These are phyloP conservation scores for Malassezia slooffiae DNA, from an alignment of 1,284 basidiomycete species.

Conservation along the genomic window DNA sequence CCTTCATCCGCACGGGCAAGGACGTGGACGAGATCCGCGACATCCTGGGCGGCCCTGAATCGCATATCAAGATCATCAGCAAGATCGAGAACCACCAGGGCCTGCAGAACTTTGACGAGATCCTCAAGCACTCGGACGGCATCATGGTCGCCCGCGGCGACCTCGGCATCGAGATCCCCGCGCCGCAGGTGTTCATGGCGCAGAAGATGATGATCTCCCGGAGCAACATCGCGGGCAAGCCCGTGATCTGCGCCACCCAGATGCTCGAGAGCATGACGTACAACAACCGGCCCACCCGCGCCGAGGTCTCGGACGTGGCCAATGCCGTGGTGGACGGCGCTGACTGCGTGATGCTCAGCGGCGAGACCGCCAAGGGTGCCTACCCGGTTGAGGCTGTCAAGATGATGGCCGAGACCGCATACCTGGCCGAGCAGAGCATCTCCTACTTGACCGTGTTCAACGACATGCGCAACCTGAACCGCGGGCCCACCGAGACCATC, in stretches of 20 bases:
- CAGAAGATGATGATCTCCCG: conserved; percentile 48
- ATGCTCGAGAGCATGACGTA: conserved; percentile 76
- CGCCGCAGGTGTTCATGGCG: conserved; percentile 45
- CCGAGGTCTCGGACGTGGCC: conserved; percentile 46
- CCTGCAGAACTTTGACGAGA: conserved; percentile 46
- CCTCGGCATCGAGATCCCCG: conserved; percentile 54
- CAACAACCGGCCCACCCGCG: conserved; percentile 46
- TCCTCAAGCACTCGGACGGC: conserved; percentile 45
- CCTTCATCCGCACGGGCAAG: conserved; percentile 42
- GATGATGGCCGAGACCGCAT: conserved; percentile 47
- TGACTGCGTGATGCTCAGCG: conserved; percentile 46
- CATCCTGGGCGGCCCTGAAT: conserved; percentile 43
- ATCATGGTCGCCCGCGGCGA: conserved; percentile 47
- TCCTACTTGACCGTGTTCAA: conserved; percentile 45
- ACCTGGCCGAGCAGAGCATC: conserved; percentile 43
- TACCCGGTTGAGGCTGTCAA: conserved; percentile 49
- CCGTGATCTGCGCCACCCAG: conserved; percentile 96
- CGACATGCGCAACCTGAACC: conserved; percentile 50
- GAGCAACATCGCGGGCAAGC: conserved; percentile 53
- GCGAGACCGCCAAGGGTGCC: conserved; percentile 45
- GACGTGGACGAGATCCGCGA: conserved; percentile 43
- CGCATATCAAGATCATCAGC: conserved; percentile 46
- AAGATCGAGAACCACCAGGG: conserved; percentile 48
- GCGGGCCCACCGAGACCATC: conserved; percentile 41
- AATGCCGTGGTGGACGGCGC: conserved; percentile 46